phyloP scores from a whole-genome alignment of 1,139 yeast genomes.

The Hansenula sp. region DNA sequence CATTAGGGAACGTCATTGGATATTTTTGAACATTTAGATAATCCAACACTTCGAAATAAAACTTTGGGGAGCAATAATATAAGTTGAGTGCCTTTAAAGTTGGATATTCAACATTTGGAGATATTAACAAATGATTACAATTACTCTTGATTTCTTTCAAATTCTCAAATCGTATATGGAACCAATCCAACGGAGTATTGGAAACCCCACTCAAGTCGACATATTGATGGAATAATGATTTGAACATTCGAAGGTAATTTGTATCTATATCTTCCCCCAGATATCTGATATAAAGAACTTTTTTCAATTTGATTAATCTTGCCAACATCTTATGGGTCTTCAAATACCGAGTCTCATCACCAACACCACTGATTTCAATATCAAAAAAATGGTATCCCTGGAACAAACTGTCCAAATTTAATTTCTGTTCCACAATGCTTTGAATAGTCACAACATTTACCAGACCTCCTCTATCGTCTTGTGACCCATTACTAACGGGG shows the following conservation, averaged over 20 bases:
- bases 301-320: slow-evolving; percentile 1
- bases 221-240: slow-evolving; percentile 10
- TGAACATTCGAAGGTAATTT: slow-evolving; percentile 19
- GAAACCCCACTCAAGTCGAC: background rate
- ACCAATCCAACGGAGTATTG: background rate
- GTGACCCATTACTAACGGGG: background rate
- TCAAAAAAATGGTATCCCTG: slow-evolving; percentile 1
- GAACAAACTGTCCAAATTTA: background rate
- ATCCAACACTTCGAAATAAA: slow-evolving; percentile 17
- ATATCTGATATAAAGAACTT: slow-evolving; percentile 9
- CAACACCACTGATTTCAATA: background rate
- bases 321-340: slow-evolving; percentile 6
- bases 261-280: slow-evolving; percentile 11
- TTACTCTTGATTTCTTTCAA: slow-evolving; percentile 15
- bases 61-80: slow-evolving; percentile 21
- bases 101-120: slow-evolving; percentile 12
- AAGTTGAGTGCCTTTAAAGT: slow-evolving; percentile 11
- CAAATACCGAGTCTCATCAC: slow-evolving; percentile 5
- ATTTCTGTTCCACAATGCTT: background rate
- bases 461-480: background rate
- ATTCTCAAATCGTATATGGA: slow-evolving; percentile 11
- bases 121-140: slow-evolving; percentile 17
- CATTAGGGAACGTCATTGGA: slow-evolving; percentile 11
- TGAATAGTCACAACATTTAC: background rate
- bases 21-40: slow-evolving; percentile 11